These are phyloP conservation scores for Cladophialophora exuberans DNA, from an alignment of 2,329 filamentous ascomycete genomes.

Conservation along the genomic window DNA sequence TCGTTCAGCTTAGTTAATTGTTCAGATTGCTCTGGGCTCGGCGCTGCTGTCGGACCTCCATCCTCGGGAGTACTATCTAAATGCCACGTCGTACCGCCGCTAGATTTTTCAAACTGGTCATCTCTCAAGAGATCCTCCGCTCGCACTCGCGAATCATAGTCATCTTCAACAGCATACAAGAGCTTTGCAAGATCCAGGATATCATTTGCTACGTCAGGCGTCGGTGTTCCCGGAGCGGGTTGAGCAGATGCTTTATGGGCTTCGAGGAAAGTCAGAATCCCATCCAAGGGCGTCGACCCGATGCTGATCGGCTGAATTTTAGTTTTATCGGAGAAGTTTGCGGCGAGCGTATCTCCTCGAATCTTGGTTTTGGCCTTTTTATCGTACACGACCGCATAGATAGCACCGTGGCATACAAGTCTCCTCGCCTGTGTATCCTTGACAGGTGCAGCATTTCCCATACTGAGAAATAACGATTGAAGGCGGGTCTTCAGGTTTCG, in stretches of 20 bases:
- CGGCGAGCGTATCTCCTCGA: slow-evolving; percentile 38
- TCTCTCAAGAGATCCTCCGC: slow-evolving; percentile 29
- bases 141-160: slow-evolving; percentile 23
- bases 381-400: slow-evolving; percentile 46
- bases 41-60: not conserved
- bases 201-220: slow-evolving; percentile 2
- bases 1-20: slow-evolving; percentile 24
- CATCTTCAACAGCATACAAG: slow-evolving; percentile 26
- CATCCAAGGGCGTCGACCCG: slow-evolving; percentile 46
- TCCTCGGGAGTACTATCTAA: not conserved
- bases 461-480: not conserved
- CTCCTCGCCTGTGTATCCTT: too few relatives aligned
- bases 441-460: slow-evolving; percentile 7
- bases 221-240: not conserved
- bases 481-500: not conserved
- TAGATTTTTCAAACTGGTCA: slow-evolving; percentile 16
- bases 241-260: slow-evolving; percentile 28
- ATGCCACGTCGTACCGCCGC: slow-evolving; percentile 12
- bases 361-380: slow-evolving; percentile 33
- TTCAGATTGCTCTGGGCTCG: not conserved
- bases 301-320: slow-evolving; percentile 36
- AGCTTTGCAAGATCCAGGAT: slow-evolving; percentile 16
- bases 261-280: slow-evolving; percentile 41
- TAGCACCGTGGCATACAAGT: slow-evolving; percentile 41
- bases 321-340: slow-evolving; percentile 29